These are phyloP conservation scores for Hippophae tibetana DNA, from an alignment of 306 rosid genomes.

Conservation along the genomic window DNA sequence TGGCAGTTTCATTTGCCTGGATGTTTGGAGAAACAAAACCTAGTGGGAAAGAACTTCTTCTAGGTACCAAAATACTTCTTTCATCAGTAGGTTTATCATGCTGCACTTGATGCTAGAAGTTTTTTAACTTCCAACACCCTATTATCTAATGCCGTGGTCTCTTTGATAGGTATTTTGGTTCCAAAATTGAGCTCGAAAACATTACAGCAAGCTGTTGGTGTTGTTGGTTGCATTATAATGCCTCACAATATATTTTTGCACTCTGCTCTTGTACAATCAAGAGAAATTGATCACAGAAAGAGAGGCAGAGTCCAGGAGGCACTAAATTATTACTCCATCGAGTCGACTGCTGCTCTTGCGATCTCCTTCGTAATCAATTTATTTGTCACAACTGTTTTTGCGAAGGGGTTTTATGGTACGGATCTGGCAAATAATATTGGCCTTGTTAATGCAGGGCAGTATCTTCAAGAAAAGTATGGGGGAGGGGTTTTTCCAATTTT, in stretches of 20 bases:
- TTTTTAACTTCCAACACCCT: not conserved
- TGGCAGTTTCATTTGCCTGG: conserved; percentile 96
- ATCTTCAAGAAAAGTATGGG: conserved; percentile 84
- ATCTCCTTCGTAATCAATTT: conserved; percentile 73
- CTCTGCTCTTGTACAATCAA: conserved; percentile 93
- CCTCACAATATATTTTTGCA: conserved; percentile 95
- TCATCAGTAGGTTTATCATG: conserved; percentile 3
- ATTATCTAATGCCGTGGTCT: conserved; percentile 14
- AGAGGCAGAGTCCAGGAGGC: conserved; percentile 85
- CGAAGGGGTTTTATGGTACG: conserved; percentile 78
- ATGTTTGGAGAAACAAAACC: conserved; percentile 94
- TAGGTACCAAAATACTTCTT: conserved; percentile 38
- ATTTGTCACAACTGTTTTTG: conserved; percentile 88
- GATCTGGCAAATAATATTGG: conserved; percentile 66
- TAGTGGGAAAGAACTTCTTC: conserved; percentile 66
- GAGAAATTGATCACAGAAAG: conserved; percentile 59
- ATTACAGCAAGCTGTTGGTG: conserved; percentile 86
- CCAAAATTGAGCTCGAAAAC: conserved; percentile 92
- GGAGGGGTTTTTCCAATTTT: conserved; percentile 81
- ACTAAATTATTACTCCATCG: conserved; percentile 77
- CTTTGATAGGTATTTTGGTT: conserved; percentile 61
- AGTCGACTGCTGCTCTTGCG: conserved; percentile 69
- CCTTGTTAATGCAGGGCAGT: conserved; percentile 82
- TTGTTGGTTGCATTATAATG: conserved; percentile 96
- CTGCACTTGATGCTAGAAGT: not conserved